Evolutionary conservation across 2,329 filamentous ascomycete genomes (phyloP).

Genomic region (Claviceps digitariae): DNA sequence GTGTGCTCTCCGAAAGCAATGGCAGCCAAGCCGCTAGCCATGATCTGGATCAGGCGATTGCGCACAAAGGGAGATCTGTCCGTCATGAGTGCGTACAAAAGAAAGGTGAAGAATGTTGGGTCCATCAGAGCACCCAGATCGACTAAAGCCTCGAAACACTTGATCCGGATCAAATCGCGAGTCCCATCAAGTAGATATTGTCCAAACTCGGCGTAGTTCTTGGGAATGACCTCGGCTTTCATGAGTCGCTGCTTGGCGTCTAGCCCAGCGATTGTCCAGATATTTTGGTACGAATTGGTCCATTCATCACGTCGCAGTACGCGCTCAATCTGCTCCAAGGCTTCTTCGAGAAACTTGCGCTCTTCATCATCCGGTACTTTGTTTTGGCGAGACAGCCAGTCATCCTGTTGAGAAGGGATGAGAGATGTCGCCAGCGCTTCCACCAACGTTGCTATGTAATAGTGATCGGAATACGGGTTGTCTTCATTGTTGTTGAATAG

Average conservation of each 20-base stretch:
- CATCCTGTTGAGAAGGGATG: conserved; percentile 33
- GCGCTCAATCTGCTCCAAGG: conserved; percentile 50
- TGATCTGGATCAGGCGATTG: conserved; percentile 42
- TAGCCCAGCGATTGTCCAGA: conserved; percentile 49
- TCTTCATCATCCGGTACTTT: conserved; percentile 32
- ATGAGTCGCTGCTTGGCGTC: conserved; percentile 49
- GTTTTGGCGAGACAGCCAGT: conserved; percentile 30
- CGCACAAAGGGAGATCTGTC: conserved; percentile 52
- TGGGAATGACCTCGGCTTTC: conserved; percentile 48
- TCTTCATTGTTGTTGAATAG: conserved; percentile 90
- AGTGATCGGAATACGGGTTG: conserved; percentile 78
- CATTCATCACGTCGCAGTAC: conserved; percentile 56
- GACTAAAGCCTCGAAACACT: conserved; percentile 50
- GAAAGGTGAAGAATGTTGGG: conserved; percentile 38
- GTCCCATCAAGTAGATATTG: conserved; percentile 54
- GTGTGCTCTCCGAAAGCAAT: conserved; percentile 50
- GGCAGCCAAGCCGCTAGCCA: conserved; percentile 45
- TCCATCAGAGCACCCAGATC: conserved; percentile 49
- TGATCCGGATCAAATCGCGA: conserved; percentile 48
- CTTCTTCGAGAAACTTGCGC: conserved; percentile 35
- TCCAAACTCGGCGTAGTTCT: conserved; percentile 40
- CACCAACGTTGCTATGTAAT: conserved; percentile 75
- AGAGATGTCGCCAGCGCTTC: conserved; percentile 44
- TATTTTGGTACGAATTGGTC: conserved; percentile 53
- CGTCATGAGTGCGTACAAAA: conserved; percentile 45